Base-by-base conservation (phyloP, 805 yeast genomes). In the Yarrowia hollandica region DNA sequence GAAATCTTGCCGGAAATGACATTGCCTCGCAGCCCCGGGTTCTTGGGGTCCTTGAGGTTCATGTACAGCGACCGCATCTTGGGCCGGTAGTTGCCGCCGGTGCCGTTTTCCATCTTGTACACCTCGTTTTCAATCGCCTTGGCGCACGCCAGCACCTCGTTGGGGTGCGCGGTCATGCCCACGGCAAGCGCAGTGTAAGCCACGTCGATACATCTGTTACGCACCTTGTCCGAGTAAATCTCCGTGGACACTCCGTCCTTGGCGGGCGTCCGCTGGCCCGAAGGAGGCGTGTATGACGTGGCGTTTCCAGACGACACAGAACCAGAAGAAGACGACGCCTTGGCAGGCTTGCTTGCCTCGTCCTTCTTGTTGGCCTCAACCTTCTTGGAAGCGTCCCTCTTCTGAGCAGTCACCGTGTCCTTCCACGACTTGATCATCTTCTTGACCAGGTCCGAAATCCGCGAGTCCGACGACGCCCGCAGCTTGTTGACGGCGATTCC, bases 401-500 rank as follows among this genome's bases (percentile, higher is more conserved):
- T 73, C 66, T 75, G 75, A 18, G 69, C 74, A 26, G 71, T 84
- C 14, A 92, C 96, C 55, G 84, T 84, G 63, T 92, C 97, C 69
- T 90, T 90, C 99, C 99, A 94, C 33, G 79, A 77, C 65, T 83
- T 81, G 66, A 94, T 90, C 75, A 91, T 88, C 65, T 82, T 83
- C 71, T 88, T 88, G 33, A 92, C 98, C 37, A 87, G 73, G 1
- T 78, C 73, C 11, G 85, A 77, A 44, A 94, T 80, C 21, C 68
- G 67, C 30, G 68, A 72, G 65, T 90, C 95, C 19, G 79, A 62
- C 71, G 87, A 88, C 8, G 88, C 74, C 64, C 96, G 82, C 67
- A 87, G 82, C 72, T 89, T 90, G 75, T 94, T 94, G 38, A 94
- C 97, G 8, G 91, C 92, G 15, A 94, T 92, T 64, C 99, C 99